Conservation (phyloP, 2,329 filamentous ascomycete species). For the Coleophoma eucalyptorum region DNA sequence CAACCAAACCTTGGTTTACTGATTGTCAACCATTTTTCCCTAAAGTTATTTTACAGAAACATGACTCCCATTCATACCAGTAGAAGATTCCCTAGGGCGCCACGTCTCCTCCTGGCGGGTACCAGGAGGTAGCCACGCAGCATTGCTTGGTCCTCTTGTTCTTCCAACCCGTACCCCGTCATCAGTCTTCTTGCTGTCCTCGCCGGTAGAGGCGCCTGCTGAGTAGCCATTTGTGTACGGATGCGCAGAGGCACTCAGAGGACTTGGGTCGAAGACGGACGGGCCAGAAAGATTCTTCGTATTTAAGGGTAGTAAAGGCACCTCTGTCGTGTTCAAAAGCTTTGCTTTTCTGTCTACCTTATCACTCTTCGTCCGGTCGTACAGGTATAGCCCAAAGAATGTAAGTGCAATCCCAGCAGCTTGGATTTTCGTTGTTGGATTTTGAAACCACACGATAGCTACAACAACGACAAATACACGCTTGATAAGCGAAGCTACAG, state of each 20-base stretch:
- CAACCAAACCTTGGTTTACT: neutral
- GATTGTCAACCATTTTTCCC: neutral
- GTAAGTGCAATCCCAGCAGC: constrained; percentile 83
- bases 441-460: constrained; percentile 95
- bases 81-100: constrained; percentile 34
- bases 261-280: constrained; percentile 29
- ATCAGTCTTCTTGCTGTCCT: constrained; percentile 29
- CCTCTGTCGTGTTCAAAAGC: constrained; percentile 48
- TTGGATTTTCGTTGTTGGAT: constrained; percentile 78
- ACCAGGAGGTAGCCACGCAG: constrained; percentile 70
- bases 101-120: constrained; percentile 87
- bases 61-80: neutral
- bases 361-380: constrained; percentile 87
- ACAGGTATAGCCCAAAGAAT: constrained; percentile 89
- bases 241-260: constrained; percentile 25
- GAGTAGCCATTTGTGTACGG: constrained; percentile 44
- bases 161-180: constrained; percentile 47
- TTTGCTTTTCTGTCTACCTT: constrained; percentile 82
- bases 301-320: constrained; percentile 21
- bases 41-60: neutral
- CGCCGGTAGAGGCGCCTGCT: constrained; percentile 25
- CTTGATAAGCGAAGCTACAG: constrained; percentile 92
- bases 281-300: constrained; percentile 5
- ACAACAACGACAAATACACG: constrained; percentile 95
- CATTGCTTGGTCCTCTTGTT: constrained; percentile 41